phyloP scores from a whole-genome alignment of 2,329 filamentous ascomycete species.

The Huntiella savannae region DNA sequence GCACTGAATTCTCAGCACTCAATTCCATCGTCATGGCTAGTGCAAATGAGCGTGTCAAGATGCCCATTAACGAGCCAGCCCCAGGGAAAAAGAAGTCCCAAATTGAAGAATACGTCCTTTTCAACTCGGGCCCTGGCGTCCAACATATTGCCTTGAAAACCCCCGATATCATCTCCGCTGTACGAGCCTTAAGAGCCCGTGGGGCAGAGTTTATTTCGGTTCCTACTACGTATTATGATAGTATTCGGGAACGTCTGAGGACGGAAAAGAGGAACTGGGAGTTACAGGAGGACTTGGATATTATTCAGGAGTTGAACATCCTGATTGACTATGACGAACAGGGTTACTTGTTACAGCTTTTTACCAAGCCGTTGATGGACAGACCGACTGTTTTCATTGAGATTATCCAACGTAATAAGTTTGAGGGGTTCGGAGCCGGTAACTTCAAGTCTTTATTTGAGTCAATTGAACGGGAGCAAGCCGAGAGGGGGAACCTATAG shows the following conservation, averaged over 20 bases:
- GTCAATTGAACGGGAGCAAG: constrained; percentile 88
- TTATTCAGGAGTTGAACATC: constrained; percentile 60
- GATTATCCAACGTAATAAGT: constrained; percentile 84
- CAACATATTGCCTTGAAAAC: constrained; percentile 88
- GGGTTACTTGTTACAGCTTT: constrained; percentile 62
- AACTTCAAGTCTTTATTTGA: constrained; percentile 95
- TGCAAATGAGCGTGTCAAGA: constrained; percentile 73
- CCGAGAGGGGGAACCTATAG: constrained; percentile 62
- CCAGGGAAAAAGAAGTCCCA: constrained; percentile 77
- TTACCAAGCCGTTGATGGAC: constrained; percentile 81
- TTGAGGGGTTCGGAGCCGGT: constrained; percentile 80
- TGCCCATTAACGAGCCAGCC: constrained; percentile 96
- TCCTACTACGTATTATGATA: constrained; percentile 67
- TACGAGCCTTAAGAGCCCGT: constrained; percentile 60
- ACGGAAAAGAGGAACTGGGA: constrained; percentile 38
- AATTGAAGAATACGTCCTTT: constrained; percentile 84
- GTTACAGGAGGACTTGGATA: constrained; percentile 63
- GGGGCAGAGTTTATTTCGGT: constrained; percentile 89
- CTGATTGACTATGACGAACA: constrained; percentile 89
- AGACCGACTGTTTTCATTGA: constrained; percentile 89
- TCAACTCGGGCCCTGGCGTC: constrained; percentile 76
- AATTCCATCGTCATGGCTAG: constrained; percentile 82
- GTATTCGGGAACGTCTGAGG: constrained; percentile 56
- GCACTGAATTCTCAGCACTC: constrained; percentile 77
- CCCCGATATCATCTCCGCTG: constrained; percentile 55